Evolutionary conservation across 2,329 filamentous ascomycete genomes (phyloP), one percentile per base, ranked within the genome.

Genomic region (Calonectria fujianensis): DNA sequence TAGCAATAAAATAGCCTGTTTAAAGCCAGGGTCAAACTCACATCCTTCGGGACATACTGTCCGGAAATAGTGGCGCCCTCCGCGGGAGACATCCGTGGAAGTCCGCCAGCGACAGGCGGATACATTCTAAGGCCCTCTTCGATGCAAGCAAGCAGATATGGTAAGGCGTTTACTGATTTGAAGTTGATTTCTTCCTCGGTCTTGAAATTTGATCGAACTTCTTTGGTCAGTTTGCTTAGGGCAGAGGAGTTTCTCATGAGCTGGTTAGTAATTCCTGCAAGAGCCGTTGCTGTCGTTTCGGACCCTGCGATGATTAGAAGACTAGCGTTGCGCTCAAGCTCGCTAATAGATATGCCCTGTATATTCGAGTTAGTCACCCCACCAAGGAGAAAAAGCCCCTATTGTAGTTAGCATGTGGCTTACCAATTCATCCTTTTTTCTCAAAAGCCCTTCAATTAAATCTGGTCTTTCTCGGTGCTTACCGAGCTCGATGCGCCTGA

Each of bases 261-360:
- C 14, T 52, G 41, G 45, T 64, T 65, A 1, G 70, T 69, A 18
- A 64, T 59, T 16, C 70, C 70, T 24, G 65, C 54, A 14, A 73
- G 70, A 9, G 68, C 52, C 16, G 70, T 73, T 20, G 70, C 70
- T 27, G 70, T 73, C 4, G 70, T 73, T 41, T 73, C 70, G 7
- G 52, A 63, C 9, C 70, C 70, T 1, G 70, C 70, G 4, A 72
- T 31, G 10, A 73, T 69, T 20, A 73, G 54, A 11, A 73, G 10
- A 24, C 67, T 73, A 2, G 70, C 41, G 35, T 68, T 68, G 10
- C 31, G 27, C 4, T 35, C 50, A 20, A 51, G 32, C 18, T 52
- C n/a, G 8, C 29, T 14, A n/a, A 20, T n/a, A 4, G 61, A 32
- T 7, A 65, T 3, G 9, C 20, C 18, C 61, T 65, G 10, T 24